These are phyloP conservation scores for Ceratorhiza oryzae-sativae DNA, from an alignment of 1,284 basidiomycete species.

Conservation along the genomic window DNA sequence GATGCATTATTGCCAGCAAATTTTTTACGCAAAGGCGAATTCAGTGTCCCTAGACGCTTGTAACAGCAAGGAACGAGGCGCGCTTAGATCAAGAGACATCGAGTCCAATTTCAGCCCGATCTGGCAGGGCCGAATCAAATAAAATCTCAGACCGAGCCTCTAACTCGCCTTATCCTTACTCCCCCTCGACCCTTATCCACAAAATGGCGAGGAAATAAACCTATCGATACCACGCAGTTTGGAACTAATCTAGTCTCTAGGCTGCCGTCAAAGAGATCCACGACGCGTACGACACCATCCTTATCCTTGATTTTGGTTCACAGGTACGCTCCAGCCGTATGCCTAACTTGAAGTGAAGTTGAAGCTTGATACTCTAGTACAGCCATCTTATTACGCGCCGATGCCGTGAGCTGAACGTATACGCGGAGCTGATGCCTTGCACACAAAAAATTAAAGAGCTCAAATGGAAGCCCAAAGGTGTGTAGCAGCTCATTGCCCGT, in stretches of 20 bases:
- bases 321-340: constrained; percentile 66
- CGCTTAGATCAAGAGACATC: constrained; percentile 37
- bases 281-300: constrained; percentile 94
- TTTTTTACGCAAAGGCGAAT: too few relatives aligned
- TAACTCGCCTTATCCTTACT: not conserved
- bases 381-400: constrained; percentile 97
- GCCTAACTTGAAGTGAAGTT: constrained; percentile 40
- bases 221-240: not conserved
- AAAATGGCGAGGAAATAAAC: not conserved
- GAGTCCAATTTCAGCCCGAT: constrained; percentile 17
- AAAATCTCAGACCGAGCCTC: constrained; percentile 21
- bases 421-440: constrained; percentile 98
- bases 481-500: not conserved
- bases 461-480: constrained; percentile 94
- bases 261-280: constrained; percentile 63
- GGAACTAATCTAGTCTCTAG: not conserved
- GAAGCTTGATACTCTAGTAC: constrained; percentile 64
- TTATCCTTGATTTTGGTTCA: constrained; percentile 98
- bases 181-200: not conserved
- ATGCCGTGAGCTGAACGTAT: constrained; percentile 98
- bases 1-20: too few relatives aligned
- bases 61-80: not conserved
- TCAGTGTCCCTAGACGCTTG: not conserved
- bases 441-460: constrained; percentile 92
- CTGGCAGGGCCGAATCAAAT: constrained; percentile 15